Evolutionary conservation across 768 basidiomycete species (phyloP).

Genomic region (Plicaturopsis crispa): DNA sequence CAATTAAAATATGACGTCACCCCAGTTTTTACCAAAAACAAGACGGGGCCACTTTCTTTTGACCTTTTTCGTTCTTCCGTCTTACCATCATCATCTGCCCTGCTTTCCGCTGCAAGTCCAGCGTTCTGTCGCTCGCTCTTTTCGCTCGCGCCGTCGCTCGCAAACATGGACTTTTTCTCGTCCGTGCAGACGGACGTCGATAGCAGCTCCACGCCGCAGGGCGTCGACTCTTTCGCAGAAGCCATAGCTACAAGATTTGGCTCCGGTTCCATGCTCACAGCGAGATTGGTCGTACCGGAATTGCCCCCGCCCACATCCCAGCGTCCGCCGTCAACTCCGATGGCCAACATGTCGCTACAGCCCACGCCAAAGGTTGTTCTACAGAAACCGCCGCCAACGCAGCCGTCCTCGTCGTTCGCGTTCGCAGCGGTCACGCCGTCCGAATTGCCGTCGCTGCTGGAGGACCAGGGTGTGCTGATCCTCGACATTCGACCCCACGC

Average conservation of each 20-base stretch:
- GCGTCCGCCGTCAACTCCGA: slow-evolving; percentile 15
- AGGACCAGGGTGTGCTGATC: slow-evolving; percentile 45
- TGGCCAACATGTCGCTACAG: slow-evolving; percentile 14
- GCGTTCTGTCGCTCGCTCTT: too few species aligned
- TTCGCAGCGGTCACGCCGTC: slow-evolving; percentile 20
- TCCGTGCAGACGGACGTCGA: slow-evolving; percentile 17
- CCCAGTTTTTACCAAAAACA: too few species aligned
- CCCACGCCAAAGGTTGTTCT: slow-evolving; percentile 3
- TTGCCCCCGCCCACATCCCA: slow-evolving; percentile 13
- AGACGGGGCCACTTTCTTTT: too few species aligned
- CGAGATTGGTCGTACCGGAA: slow-evolving; percentile 24
- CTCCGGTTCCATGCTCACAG: slow-evolving; percentile 24
- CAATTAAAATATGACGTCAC: too few species aligned
- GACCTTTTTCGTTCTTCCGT: too few species aligned
- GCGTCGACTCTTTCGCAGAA: slow-evolving; percentile 41
- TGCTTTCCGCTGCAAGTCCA: too few species aligned
- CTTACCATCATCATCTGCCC: too few species aligned
- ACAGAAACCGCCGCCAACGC: slow-evolving; percentile 2
- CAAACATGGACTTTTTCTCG: slow-evolving; percentile 31
- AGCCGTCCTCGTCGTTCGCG: slow-evolving; percentile 11
- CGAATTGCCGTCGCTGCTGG: slow-evolving; percentile 22
- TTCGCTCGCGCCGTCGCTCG: not conserved
- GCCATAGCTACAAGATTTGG: slow-evolving; percentile 44
- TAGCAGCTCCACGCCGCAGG: slow-evolving; percentile 14
- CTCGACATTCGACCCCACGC: slow-evolving; percentile 88